A percentile compares a stretch with the other conserved stretches of the same genome.
phyloP scores from a whole-genome alignment of 805 yeast genomes.

The Pichia heedii region DNA sequence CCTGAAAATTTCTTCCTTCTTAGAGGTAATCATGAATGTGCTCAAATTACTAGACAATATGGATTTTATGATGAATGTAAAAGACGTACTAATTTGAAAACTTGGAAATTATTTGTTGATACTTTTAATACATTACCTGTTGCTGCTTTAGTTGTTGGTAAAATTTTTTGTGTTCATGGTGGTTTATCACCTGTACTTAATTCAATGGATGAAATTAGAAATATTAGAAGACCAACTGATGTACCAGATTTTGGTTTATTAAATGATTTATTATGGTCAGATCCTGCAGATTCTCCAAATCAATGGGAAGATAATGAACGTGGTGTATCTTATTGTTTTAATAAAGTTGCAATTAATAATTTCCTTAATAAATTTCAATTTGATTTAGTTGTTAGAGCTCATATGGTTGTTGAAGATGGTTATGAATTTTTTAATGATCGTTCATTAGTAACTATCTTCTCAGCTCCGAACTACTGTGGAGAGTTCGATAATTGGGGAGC shows the following conservation, averaged over 20 bases:
- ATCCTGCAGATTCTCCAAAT: constrained; percentile 72
- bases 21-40: constrained; percentile 96
- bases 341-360: constrained; percentile 71
- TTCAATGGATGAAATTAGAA: constrained; percentile 65
- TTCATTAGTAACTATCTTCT: constrained; percentile 61
- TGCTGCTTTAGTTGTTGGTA: constrained; percentile 92
- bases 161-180: constrained; percentile 87
- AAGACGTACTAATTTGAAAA: constrained; percentile 81
- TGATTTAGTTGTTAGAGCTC: constrained; percentile 77
- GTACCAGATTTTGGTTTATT: constrained; percentile 77
- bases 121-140: constrained; percentile 93
- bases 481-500: constrained; percentile 95
- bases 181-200: constrained; percentile 71
- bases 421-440: constrained; percentile 69
- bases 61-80: constrained; percentile 98
- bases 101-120: constrained; percentile 91
- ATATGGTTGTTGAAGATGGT: constrained; percentile 82
- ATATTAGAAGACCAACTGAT: constrained; percentile 73
- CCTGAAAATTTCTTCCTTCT: constrained; percentile 92
- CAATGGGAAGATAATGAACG: constrained; percentile 88
- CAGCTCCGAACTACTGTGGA: constrained; percentile 76
- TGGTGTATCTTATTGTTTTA: constrained; percentile 75
- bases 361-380: constrained; percentile 66
- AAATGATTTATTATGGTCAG: constrained; percentile 76
- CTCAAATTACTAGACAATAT: constrained; percentile 91